Conservation (phyloP, 1,139 yeast species). For the Lodderomyces metapsilosis region DNA sequence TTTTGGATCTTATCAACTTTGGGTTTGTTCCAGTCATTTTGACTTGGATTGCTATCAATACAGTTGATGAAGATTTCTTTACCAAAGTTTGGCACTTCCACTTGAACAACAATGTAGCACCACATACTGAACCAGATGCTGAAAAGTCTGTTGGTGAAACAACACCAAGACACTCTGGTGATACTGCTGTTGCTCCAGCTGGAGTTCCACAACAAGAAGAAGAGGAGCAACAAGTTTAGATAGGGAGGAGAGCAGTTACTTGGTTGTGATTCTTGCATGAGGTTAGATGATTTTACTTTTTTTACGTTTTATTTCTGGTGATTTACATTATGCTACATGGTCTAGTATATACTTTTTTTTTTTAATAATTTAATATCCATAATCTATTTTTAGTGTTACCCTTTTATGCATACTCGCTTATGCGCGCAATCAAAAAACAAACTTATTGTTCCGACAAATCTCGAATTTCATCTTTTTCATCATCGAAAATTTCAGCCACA, state of each 20-base stretch:
- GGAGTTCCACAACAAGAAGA: conserved; percentile 15
- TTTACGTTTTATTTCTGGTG: no score
- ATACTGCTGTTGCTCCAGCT: conserved; percentile 29
- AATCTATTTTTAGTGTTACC: no score
- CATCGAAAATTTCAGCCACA: conserved; percentile 2
- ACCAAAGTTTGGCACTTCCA: conserved; percentile 21
- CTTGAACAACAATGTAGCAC: conserved; percentile 12
- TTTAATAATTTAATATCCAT: no score
- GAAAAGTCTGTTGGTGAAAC: conserved; percentile 24
- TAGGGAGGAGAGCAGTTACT: conserved; percentile 4
- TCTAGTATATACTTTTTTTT: no score
- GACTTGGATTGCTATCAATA: conserved; percentile 28
- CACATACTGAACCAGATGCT: conserved; percentile 7
- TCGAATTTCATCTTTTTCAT: conserved; percentile 1
- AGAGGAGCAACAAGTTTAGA: conserved; percentile 8
- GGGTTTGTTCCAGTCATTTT: conserved; percentile 40
- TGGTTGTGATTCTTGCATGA: not conserved
- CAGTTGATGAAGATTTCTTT: conserved; percentile 32
- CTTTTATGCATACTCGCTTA: no score
- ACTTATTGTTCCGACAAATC: no score
- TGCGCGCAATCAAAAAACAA: not conserved
- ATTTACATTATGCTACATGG: no score
- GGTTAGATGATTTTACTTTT: no score
- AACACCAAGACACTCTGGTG: conserved; percentile 37
- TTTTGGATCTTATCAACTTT: conserved; percentile 52